Percentiles rank a stretch among this genome's conserved stretches.
These are phyloP conservation scores for Fusarium luffae DNA, from an alignment of 2,329 filamentous ascomycete species.

Conservation along the genomic window DNA sequence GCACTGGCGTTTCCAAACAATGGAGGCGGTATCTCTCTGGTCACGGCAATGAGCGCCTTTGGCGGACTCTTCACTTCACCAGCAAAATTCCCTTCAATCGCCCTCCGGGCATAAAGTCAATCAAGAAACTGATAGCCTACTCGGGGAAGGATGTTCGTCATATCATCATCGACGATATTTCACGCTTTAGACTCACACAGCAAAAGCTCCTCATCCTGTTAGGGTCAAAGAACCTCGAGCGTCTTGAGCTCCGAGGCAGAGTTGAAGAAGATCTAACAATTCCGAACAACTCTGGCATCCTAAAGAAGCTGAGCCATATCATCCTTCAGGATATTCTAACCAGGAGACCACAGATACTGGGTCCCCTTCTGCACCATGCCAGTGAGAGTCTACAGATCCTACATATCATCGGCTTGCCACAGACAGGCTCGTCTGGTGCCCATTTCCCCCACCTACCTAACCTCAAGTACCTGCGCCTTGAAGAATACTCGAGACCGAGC, in stretches of 20 bases:
- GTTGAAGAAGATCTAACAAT: slow-evolving; percentile 41
- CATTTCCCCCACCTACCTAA: slow-evolving; percentile 43
- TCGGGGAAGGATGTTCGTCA: slow-evolving; percentile 48
- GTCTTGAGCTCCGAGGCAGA: slow-evolving; percentile 36
- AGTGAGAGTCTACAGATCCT: slow-evolving; percentile 41
- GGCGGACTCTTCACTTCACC: slow-evolving; percentile 49
- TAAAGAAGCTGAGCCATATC: slow-evolving; percentile 40
- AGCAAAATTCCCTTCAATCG: slow-evolving; percentile 33
- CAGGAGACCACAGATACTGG: slow-evolving; percentile 25
- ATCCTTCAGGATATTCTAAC: slow-evolving; percentile 38
- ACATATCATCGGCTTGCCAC: slow-evolving; percentile 41
- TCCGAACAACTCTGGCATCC: slow-evolving; percentile 12
- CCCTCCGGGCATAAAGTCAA: slow-evolving; percentile 38
- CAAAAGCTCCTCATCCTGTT: slow-evolving; percentile 46
- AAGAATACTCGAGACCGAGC: slow-evolving; percentile 36
- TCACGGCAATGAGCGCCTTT: slow-evolving; percentile 46
- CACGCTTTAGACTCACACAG: slow-evolving; percentile 47
- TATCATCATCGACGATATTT: slow-evolving; percentile 44
- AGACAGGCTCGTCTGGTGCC: slow-evolving; percentile 1
- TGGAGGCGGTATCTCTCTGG: slow-evolving; percentile 49
- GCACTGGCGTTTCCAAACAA: slow-evolving; percentile 48
- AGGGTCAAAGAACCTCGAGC: slow-evolving; percentile 44
- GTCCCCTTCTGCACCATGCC: slow-evolving; percentile 37
- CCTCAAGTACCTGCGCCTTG: slow-evolving; percentile 47
- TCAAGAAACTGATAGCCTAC: slow-evolving; percentile 48